Base-by-base conservation (phyloP, 1,139 yeast species). In the Yamadazyma diospyri region DNA sequence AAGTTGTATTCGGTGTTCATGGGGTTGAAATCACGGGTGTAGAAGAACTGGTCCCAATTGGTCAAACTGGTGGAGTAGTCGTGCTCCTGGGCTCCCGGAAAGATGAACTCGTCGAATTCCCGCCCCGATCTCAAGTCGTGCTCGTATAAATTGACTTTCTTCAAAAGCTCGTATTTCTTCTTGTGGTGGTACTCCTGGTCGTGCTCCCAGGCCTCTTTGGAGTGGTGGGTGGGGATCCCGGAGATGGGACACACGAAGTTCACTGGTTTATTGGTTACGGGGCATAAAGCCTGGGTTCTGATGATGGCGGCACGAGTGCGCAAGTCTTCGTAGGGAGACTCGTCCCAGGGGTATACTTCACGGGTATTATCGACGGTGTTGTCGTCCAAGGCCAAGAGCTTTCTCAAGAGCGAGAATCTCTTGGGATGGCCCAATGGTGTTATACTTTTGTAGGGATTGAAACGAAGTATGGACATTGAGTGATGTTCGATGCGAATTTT, bases 1-100 rank as follows among this genome's bases (percentile, higher is more conserved):
- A 89, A 67, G 59, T 89, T 94, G 64, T 86, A 92, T 57, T 89
- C 97, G 9, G 96, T 85, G 58, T 92, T 95, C 97, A 92, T 89
- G 5, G 97, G 89, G 50, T 79, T 81, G 57, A 87, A 92, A 50
- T 84, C 86, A 57, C 98, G 74, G 0, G 98, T 92, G 59, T 92
- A 92, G 55, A 92, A 82, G 50, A 78, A 92, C 13, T 94, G 70
- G 58, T 92, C 97, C 98, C 98, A 92, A 56, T 76, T 81, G 34
- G 80, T 67, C 57, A 89, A 76, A 57, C 86, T 89, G 39, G 88
- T 79, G 42, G 78, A 69, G 39, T 80, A 81, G 53, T 89, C 97
- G 33, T 70, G 69, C 41, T 81, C 85, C 57, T 86, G 95, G 18
- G 68, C 74, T 6, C 77, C 81, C 4, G 98, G 97, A 62, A 92